Evolutionary conservation across 2,329 filamentous ascomycete genomes (phyloP).

Genomic region (Colletotrichum ledebouriae): DNA sequence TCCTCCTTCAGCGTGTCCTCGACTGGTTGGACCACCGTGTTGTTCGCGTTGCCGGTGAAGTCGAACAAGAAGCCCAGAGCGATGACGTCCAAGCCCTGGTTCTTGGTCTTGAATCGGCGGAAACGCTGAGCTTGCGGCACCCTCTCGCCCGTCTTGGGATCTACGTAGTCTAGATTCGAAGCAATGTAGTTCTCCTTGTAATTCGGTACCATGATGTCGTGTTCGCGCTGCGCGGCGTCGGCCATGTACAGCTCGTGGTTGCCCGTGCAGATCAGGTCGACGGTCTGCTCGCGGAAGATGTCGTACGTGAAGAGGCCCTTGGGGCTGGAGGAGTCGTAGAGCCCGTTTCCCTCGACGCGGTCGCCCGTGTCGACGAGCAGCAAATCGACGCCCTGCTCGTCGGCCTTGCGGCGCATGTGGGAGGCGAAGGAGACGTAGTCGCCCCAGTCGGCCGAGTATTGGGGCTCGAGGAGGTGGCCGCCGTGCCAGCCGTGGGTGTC

Average conservation of each 20-base stretch:
- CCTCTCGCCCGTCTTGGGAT: constrained; percentile 77
- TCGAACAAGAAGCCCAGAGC: constrained; percentile 97
- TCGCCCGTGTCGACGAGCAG: constrained; percentile 97
- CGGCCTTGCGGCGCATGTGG: constrained; percentile 83
- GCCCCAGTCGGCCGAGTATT: constrained; percentile 97
- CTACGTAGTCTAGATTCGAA: constrained; percentile 91
- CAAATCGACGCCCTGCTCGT: constrained; percentile 83
- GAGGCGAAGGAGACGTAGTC: constrained; percentile 95
- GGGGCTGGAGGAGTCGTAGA: constrained; percentile 90
- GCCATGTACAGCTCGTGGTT: constrained; percentile 96
- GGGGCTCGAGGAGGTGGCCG: constrained; percentile 92
- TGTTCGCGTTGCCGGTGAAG: constrained; percentile 91
- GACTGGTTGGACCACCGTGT: constrained; percentile 86
- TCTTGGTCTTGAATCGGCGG: constrained; percentile 91
- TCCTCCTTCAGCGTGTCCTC: constrained; percentile 83
- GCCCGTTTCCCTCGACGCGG: constrained; percentile 91
- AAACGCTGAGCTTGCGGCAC: constrained; percentile 85
- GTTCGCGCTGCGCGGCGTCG: constrained; percentile 83
- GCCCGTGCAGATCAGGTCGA: constrained; percentile 88
- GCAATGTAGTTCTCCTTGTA: constrained; percentile 86
- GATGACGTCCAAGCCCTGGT: constrained; percentile 84
- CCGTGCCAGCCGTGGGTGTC: constrained; percentile 97
- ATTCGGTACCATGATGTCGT: constrained; percentile 83
- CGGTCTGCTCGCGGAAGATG: constrained; percentile 84
- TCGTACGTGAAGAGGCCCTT: constrained; percentile 92